Percentiles rank a stretch among this genome's conserved stretches.
Evolutionary conservation across 768 basidiomycete species (phyloP).

Genomic region (Collybiopsis confluens): DNA sequence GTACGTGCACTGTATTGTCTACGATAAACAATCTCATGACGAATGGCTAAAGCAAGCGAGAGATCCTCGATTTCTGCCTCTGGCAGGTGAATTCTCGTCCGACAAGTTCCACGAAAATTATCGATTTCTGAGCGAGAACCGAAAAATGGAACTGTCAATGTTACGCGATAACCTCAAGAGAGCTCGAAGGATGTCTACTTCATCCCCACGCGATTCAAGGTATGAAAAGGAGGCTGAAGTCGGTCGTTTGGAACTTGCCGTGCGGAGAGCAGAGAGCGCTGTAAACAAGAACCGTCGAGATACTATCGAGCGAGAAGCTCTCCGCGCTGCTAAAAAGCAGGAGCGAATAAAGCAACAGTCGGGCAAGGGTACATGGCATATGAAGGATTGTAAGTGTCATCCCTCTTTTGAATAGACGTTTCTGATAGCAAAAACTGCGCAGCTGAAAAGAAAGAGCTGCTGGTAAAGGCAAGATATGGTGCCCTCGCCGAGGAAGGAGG

Average conservation of each 20-base stretch:
- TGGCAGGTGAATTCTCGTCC: conserved; percentile 64
- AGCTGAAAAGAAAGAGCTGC: conserved; percentile 77
- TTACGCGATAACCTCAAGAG: conserved; percentile 64
- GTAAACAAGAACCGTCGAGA: conserved; percentile 72
- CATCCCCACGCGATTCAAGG: conserved; percentile 57
- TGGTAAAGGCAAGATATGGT: conserved; percentile 75
- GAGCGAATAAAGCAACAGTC: conserved; percentile 64
- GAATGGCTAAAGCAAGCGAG: conserved; percentile 54
- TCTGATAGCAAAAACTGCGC: conserved; percentile 12
- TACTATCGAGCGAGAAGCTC: conserved; percentile 64
- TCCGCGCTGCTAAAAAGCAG: conserved; percentile 48
- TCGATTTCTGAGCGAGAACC: conserved; percentile 66
- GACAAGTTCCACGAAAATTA: conserved; percentile 70
- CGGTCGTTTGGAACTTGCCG: conserved; percentile 59
- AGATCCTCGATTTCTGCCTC: conserved; percentile 81
- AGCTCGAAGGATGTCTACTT: conserved; percentile 59
- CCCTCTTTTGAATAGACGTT: not conserved
- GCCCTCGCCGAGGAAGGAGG: conserved; percentile 76
- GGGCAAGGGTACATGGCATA: conserved; percentile 82
- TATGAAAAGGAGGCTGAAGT: conserved; percentile 67
- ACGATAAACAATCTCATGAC: conserved; percentile 3
- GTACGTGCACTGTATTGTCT: conserved; percentile 36
- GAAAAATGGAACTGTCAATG: conserved; percentile 57
- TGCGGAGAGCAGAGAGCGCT: conserved; percentile 73
- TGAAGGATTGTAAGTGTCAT: conserved; percentile 68